Percentiles rank a stretch among this genome's conserved stretches.
These are phyloP conservation scores for Bombardia bombarda DNA, from an alignment of 495 filamentous ascomycete species.

Conservation along the genomic window DNA sequence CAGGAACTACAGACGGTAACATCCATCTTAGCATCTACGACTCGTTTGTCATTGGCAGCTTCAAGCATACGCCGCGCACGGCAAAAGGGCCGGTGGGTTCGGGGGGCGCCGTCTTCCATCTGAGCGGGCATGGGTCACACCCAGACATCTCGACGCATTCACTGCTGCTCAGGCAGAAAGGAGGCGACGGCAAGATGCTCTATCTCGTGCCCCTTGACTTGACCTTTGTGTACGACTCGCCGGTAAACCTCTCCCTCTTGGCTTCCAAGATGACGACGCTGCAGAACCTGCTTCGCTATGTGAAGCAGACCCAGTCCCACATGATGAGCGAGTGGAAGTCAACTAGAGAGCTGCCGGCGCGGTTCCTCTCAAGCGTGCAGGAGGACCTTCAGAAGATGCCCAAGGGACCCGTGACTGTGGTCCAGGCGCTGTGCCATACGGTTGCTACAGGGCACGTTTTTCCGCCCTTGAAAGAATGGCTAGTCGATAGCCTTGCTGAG, in stretches of 20 bases:
- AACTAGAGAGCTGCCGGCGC: slow-evolving; percentile 67
- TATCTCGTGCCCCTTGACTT: slow-evolving; percentile 73
- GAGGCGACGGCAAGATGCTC: slow-evolving; percentile 26
- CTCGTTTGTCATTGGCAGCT: slow-evolving; percentile 74
- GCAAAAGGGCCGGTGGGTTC: not conserved
- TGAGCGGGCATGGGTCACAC: slow-evolving; percentile 62
- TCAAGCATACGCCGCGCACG: slow-evolving; percentile 28
- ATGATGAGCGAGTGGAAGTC: slow-evolving; percentile 75
- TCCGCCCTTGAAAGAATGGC: slow-evolving; percentile 71
- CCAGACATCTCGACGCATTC: slow-evolving; percentile 67
- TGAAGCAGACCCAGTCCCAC: slow-evolving; percentile 64
- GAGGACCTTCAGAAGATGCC: slow-evolving; percentile 46
- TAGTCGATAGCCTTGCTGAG: slow-evolving; percentile 80
- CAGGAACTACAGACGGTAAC: slow-evolving; percentile 69
- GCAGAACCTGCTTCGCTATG: slow-evolving; percentile 77
- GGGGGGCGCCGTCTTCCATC: slow-evolving; percentile 20
- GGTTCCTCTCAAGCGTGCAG: slow-evolving; percentile 68
- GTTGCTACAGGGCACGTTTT: slow-evolving; percentile 79
- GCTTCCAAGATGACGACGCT: slow-evolving; percentile 81
- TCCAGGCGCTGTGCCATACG: slow-evolving; percentile 75
- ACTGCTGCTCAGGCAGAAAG: slow-evolving; percentile 46
- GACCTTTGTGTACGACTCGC: slow-evolving; percentile 70
- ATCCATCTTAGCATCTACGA: slow-evolving; percentile 84
- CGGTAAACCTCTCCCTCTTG: slow-evolving; percentile 70
- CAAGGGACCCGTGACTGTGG: slow-evolving; percentile 41